Evolutionary conservation across 2,329 filamentous ascomycete genomes (phyloP), one percentile per base, ranked within the genome.

Genomic region (Zarea fungicola): DNA sequence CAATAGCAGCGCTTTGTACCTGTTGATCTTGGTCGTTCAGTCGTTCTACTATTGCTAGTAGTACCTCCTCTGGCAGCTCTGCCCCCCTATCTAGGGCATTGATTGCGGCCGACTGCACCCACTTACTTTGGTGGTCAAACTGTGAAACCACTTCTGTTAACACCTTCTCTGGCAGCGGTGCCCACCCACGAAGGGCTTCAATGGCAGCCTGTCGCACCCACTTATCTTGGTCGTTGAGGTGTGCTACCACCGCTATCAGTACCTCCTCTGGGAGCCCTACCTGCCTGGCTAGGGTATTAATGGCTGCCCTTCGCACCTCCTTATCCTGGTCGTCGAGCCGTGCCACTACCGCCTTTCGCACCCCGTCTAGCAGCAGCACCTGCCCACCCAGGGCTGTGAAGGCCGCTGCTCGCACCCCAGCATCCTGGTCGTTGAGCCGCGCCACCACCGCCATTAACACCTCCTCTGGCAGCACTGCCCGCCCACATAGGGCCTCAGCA

Each of bases 381-480:
- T n/a, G 39, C 39, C 22, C 4, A 13, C 39, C 39, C 42, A 51
- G 22, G 25, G 49, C 43, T 13, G 36, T 13, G 19, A 37, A 31
- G 22, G 43, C 37, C 6, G 6, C n/a, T 14, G 5, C 3, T 26
- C 23, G 48, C 2, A 46, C 28, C 13, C 14, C n/a, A 16, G 6
- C 6, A 22, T 47, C 43, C 9, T 23, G 16, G 14, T 47, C 28
- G 8, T 29, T 29, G 14, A 8, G 14, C 14, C 14, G 34, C 31
- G 25, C 34, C 23, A 41, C 34, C 4, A 48, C 14, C 6, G 35
- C n/a, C 28, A 23, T 40, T 3, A 48, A 14, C 8, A 25, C 16
- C 45, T 22, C 23, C 26, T 44, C 18, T 32, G 41, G 35, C 22
- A 50, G 31, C 4, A 31, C 31, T 23, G 41, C 28, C 41, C 44